Evolutionary conservation across 2,329 filamentous ascomycete species (phyloP), one percentile per base, ranked within the genome.

Genomic region (Paraphaeosphaeria minitans): DNA sequence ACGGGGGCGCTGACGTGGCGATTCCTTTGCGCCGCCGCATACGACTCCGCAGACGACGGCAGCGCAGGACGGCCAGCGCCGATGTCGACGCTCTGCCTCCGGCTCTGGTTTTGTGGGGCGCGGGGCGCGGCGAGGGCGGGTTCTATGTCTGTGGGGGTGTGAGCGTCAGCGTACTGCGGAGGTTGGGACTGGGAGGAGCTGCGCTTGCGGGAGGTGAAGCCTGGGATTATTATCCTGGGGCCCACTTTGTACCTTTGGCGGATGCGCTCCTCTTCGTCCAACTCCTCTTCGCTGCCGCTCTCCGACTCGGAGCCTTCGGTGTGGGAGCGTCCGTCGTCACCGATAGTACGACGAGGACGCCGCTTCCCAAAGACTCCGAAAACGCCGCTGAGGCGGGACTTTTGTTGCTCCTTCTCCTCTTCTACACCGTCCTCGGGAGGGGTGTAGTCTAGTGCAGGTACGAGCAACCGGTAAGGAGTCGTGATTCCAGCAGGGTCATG

Each of bases 401-500:
- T 77, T 39, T 63, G 67, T 14, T 60, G 68, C 42, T 68, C 60
- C 27, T 68, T 68, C 47, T 66, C 62, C 2, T 60, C 62, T 1
- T 60, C 58, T 19, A 45, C 54, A 24, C 58, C 65, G 31, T 56
- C 43, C 42, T 66, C 66, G 13, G 71, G 61, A 8, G 62, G 52
- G 9, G 57, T 64, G 52, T 81, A 87, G 67, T 78, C 78, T 53
- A 99, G 80, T 54, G 87, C 87, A 12, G 96, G 95, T 5, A 99
- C 89, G 1, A 98, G 83, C 5, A 99, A 79, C 41, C 92, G 84
- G 75, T 99, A 99, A 9, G 93, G 92, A 52, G 87, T 86, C 0
- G 95, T 99, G 63, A 92, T 92, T 14, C 95, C 96, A 0, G 90
- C 85, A 0, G 95, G 94, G 68, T 99, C 93, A 62, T 87, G 87